Conservation (phyloP, 352 stramenopile genomes). For the Pythium graminicola region DNA sequence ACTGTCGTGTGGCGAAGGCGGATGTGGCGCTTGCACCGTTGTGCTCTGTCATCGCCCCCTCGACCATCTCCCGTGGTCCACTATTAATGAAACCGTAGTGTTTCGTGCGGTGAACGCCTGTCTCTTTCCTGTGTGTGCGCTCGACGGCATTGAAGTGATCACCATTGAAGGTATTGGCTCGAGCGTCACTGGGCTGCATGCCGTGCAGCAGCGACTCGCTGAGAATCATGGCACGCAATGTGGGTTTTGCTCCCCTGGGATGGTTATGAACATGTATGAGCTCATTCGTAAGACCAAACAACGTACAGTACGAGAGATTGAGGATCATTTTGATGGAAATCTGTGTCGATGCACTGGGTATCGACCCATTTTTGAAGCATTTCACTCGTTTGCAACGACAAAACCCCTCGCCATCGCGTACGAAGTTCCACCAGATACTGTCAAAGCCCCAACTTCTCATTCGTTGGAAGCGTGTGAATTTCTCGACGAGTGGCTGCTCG, state of each 20-base stretch:
- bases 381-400: conserved; percentile 69
- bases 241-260: conserved; percentile 89
- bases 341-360: conserved; percentile 93
- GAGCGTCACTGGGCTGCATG: conserved; percentile 51
- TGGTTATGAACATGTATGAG: conserved; percentile 80
- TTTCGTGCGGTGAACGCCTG: conserved; percentile 86
- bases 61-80: conserved; percentile 1
- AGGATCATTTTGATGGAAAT: conserved; percentile 94
- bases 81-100: conserved; percentile 30
- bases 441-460: neutral
- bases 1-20: conserved; percentile 92
- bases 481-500: conserved; percentile 28
- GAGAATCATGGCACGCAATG: conserved; percentile 93
- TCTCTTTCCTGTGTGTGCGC: conserved; percentile 70
- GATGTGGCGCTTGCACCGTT: conserved; percentile 95
- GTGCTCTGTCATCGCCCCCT: conserved; percentile 81
- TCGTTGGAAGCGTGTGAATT: conserved; percentile 24
- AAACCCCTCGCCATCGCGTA: conserved; percentile 3
- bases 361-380: conserved; percentile 75
- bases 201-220: conserved; percentile 84
- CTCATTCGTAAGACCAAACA: conserved; percentile 57
- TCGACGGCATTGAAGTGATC: conserved; percentile 80
- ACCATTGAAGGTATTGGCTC: conserved; percentile 59
- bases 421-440: too few species aligned
- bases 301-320: conserved; percentile 82